Evolutionary conservation across 805 yeast species (phyloP).

Genomic region (Cephaloascus albidus): DNA sequence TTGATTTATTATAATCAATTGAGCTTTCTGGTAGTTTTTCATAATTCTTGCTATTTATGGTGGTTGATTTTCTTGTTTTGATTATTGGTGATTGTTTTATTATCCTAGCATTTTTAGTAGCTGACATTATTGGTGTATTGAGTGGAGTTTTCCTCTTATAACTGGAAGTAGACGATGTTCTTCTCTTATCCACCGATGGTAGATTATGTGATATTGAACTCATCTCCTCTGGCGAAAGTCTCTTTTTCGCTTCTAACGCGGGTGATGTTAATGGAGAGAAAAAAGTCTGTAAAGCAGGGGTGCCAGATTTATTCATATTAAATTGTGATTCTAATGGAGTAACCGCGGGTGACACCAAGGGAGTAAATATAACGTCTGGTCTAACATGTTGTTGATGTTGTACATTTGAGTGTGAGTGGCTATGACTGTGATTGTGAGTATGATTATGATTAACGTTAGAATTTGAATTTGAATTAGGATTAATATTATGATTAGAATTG

Average conservation of each 20-base stretch:
- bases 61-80: slow-evolving; percentile 13
- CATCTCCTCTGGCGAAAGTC: slow-evolving; percentile 11
- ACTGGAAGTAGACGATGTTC: too few relatives aligned
- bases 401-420: too few relatives aligned
- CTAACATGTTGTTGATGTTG: slow-evolving; percentile 25
- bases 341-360: slow-evolving; percentile 68
- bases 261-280: slow-evolving; percentile 70
- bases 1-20: neutral
- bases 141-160: slow-evolving; percentile 28
- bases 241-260: slow-evolving; percentile 41
- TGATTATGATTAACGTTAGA: too few relatives aligned
- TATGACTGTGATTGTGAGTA: too few relatives aligned
- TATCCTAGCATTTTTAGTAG: slow-evolving; percentile 20
- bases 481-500: too few relatives aligned
- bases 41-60: slow-evolving; percentile 3
- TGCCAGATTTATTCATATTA: neutral
- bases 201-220: slow-evolving; percentile 4
- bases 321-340: slow-evolving; percentile 41
- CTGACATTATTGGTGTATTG: slow-evolving; percentile 23
- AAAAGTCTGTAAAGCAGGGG: neutral
- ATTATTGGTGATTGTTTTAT: slow-evolving; percentile 28
- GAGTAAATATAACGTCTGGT: slow-evolving; percentile 62
- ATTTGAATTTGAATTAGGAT: too few relatives aligned
- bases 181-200: too few relatives aligned
- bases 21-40: slow-evolving; percentile 7